These are phyloP conservation scores for Colletotrichum cordylinicola DNA, from an alignment of 2,329 filamentous ascomycete species.

Conservation along the genomic window DNA sequence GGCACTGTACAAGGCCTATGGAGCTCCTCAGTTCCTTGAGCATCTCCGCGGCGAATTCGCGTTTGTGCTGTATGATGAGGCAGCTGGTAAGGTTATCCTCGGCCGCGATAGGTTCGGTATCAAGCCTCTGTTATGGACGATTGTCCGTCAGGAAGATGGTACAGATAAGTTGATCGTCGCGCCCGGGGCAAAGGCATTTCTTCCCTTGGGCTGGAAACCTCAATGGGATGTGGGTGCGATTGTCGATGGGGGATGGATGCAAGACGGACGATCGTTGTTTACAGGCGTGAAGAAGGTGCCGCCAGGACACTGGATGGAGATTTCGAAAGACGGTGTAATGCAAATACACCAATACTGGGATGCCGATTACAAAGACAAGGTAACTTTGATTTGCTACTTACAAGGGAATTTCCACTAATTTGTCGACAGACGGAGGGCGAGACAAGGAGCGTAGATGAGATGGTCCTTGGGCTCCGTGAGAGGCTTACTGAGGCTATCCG, in stretches of 20 bases:
- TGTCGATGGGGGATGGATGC: conserved; percentile 47
- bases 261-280: conserved; percentile 54
- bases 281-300: conserved; percentile 48
- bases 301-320: conserved; percentile 49
- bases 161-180: conserved; percentile 48
- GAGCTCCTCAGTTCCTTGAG: conserved; percentile 35
- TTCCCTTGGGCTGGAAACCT: conserved; percentile 54
- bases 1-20: conserved; percentile 55
- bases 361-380: conserved; percentile 56
- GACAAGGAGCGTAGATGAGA: conserved; percentile 51
- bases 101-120: conserved; percentile 62
- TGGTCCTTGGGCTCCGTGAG: conserved; percentile 54
- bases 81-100: conserved; percentile 43
- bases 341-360: conserved; percentile 57
- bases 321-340: conserved; percentile 38
- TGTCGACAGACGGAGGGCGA: conserved; percentile 36
- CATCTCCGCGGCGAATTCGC: conserved; percentile 61
- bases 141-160: background rate
- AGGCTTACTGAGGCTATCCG: conserved; percentile 55
- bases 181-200: conserved; percentile 59
- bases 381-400: background rate
- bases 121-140: conserved; percentile 60
- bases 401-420: accelerated
- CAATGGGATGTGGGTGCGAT: conserved; percentile 58
- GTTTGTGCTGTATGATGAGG: conserved; percentile 53